Base-by-base conservation (phyloP, 208 protist genomes). In the Acanthamoeba healyi region DNA sequence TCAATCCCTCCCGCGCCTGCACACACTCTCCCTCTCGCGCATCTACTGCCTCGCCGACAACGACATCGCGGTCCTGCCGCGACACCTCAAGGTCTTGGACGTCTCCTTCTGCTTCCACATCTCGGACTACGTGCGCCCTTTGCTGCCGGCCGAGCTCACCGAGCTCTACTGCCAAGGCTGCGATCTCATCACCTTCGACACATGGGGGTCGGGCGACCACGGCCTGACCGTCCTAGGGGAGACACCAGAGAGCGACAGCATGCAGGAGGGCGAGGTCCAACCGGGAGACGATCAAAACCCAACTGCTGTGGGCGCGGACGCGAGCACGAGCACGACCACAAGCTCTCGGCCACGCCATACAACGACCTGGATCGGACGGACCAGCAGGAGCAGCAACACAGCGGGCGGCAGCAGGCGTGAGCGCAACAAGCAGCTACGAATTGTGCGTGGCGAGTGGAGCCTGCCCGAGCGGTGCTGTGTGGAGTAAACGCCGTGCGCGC, bases 51-150 rank as follows among this genome's bases (percentile, higher is more conserved):
- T 70, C 14, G 61, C 61, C 6, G 61, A 70, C 61, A 26, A 7
- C 29, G 61, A 70, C 29, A 70, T 70, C 19, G 61, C 61, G 14
- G 61, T 70, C 61, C 61, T 70, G 19, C 61, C 61, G 10, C 19
- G 61, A 24, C 61, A 24, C 14, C 61, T 70, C 7, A 7, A 24
- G 7, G 61, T 70, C 14, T 24, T 70, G 19, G 61, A 70, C 61
- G 61, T 70, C 26, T 70, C 61, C 22, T 70, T 70, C 29, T 70
- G 61, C 61, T 70, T 70, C 61, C 61, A 70, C 61, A 70, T 70
- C 6, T 70, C 61, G 26, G 61, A 70, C 22, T 7, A 26, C 7
- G 61, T 70, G 14, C 29, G n/a, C 14, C 61, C 6, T 29, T 24
- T 29, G 6, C 61, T 70, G 19, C 61, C 61, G 7, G 10, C 14